Conservation (phyloP, 176 grass and related monocot genomes). For the Otatea glauca region DNA sequence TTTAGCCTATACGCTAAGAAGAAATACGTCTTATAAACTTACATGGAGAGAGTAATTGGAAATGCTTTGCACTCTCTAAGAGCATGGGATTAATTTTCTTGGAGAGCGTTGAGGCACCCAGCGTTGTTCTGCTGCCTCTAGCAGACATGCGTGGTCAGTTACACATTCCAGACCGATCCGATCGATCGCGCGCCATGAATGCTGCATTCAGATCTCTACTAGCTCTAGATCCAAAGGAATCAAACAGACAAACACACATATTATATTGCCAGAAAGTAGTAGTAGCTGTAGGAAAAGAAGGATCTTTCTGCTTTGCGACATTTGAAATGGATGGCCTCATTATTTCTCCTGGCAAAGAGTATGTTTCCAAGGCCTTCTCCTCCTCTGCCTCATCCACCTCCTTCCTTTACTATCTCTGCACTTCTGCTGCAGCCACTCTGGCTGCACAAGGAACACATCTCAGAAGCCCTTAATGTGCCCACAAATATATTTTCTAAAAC, state of each 20-base stretch:
- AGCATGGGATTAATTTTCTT: background rate
- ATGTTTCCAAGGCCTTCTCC: slow-evolving; percentile 46
- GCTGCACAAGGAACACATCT: slow-evolving; percentile 8
- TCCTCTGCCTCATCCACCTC: slow-evolving; percentile 2
- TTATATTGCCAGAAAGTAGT: slow-evolving; percentile 1
- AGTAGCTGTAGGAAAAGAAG: background rate
- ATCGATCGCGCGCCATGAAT: slow-evolving; percentile 48
- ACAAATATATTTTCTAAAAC: background rate
- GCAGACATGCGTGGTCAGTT: slow-evolving; percentile 22
- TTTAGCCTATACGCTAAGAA: no score
- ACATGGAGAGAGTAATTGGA: background rate
- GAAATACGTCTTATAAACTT: no score
- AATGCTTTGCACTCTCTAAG: background rate
- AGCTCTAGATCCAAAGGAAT: slow-evolving; percentile 43
- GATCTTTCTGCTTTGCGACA: slow-evolving; percentile 22
- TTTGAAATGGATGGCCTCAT: slow-evolving; percentile 66
- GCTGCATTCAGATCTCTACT: background rate
- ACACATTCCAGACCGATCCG: slow-evolving; percentile 23
- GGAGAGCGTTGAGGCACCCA: background rate
- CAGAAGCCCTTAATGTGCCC: background rate
- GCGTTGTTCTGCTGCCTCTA: background rate
- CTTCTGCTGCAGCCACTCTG: background rate
- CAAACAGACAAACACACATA: background rate
- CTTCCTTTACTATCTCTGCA: slow-evolving; percentile 22
- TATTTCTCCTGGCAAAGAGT: slow-evolving; percentile 43